Conservation (phyloP, 345 rosid species). For the Laguncularia racemosa region DNA sequence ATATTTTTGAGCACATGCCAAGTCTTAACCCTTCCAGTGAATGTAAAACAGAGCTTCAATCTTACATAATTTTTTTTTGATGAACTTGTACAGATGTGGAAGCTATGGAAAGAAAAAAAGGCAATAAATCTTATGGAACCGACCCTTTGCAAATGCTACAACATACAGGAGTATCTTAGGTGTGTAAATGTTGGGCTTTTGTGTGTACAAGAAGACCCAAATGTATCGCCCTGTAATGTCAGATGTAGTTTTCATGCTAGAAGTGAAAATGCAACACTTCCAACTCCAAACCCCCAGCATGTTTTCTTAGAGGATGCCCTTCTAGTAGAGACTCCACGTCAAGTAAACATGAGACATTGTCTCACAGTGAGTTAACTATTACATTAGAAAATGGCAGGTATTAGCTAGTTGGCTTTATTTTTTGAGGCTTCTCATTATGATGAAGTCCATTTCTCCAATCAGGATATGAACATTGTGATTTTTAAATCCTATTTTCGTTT, state of each 20-base stretch:
- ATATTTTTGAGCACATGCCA: too few species aligned
- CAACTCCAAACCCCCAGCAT: conserved; percentile 50
- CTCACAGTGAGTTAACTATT: conserved; percentile 35
- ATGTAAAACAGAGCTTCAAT: too few species aligned
- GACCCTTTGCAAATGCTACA: conserved; percentile 17
- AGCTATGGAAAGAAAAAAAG: conserved; percentile 34
- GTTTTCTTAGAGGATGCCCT: conserved; percentile 22
- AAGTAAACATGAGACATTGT: conserved; percentile 37
- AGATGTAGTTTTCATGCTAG: conserved; percentile 43
- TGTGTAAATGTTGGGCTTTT: conserved; percentile 46
- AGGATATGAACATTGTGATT: too few species aligned
- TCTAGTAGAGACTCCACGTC: conserved; percentile 42
- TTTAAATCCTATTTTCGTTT: too few species aligned
- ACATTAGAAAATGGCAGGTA: conserved; percentile 45
- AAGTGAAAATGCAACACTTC: conserved; percentile 28
- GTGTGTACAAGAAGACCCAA: conserved; percentile 54
- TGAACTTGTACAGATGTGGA: too few species aligned
- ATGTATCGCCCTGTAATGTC: conserved; percentile 54
- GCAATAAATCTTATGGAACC: conserved; percentile 31
- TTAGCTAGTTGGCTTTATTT: too few species aligned
- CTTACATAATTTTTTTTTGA: too few species aligned
- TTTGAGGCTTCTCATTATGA: not conserved
- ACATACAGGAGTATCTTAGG: conserved; percentile 20
- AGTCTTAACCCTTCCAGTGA: too few species aligned
- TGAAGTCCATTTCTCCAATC: not conserved